Evolutionary conservation across 257 asterid species (phyloP).

Genomic region (Solanum gracilifrons): DNA sequence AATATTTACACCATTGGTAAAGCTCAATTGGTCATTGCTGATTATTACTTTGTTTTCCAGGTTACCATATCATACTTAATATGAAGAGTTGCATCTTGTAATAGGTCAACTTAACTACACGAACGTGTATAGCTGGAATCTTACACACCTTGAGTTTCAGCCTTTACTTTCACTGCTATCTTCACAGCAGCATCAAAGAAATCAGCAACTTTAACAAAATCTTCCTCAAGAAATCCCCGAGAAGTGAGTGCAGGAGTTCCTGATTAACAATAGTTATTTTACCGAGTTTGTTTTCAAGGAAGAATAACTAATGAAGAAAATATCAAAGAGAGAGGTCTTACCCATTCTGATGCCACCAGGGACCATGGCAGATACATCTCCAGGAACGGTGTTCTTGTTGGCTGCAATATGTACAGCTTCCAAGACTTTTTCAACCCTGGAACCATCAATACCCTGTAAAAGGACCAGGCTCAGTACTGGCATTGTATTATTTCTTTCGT

Average conservation of each 20-base stretch:
- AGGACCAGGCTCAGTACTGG: background rate
- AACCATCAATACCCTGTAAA: slow-evolving; percentile 94
- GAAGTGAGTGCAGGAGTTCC: slow-evolving; percentile 98
- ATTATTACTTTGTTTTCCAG: background rate
- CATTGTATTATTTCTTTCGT: background rate
- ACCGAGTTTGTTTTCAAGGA: background rate
- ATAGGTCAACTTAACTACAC: background rate
- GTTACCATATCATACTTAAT: background rate
- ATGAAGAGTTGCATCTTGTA: background rate
- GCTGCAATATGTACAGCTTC: slow-evolving; percentile 96
- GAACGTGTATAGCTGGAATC: background rate
- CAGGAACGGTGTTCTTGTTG: slow-evolving; percentile 94
- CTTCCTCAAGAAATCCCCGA: slow-evolving; percentile 75
- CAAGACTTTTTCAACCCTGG: slow-evolving; percentile 92
- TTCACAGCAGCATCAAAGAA: slow-evolving; percentile 82
- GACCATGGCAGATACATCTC: slow-evolving; percentile 98
- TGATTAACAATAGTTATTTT: slow-evolving; percentile 5
- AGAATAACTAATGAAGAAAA: background rate
- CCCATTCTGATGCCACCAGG: slow-evolving; percentile 99
- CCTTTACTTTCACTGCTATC: slow-evolving; percentile 72
- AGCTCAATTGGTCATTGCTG: background rate
- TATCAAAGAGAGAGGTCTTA: slow-evolving; percentile 9
- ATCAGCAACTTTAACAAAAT: slow-evolving; percentile 85
- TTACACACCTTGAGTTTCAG: slow-evolving; percentile 52
- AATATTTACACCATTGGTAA: background rate